Percentiles rank a stretch among this genome's conserved stretches.
These are phyloP conservation scores for Globisporangium lucens DNA, from an alignment of 352 stramenopile genomes.

Conservation along the genomic window DNA sequence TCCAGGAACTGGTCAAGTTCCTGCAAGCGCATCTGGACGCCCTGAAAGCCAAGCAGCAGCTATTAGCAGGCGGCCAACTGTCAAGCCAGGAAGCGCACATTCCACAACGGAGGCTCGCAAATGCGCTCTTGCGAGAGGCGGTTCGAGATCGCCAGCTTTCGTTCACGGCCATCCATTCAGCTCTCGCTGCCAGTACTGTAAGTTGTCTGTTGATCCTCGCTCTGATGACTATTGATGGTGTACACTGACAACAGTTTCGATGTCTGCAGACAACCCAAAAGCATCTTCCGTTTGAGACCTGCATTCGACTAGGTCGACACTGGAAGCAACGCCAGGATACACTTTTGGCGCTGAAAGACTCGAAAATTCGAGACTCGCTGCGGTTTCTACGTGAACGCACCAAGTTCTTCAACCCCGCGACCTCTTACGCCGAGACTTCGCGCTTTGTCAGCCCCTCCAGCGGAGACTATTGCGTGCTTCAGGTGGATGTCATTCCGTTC, in stretches of 20 bases:
- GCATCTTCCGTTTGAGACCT: background rate
- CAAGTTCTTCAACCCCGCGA: conserved; percentile 28
- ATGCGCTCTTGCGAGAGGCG: background rate
- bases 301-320: conserved; percentile 25
- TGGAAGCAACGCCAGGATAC: conserved; percentile 21
- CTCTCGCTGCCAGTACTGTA: background rate
- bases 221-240: background rate
- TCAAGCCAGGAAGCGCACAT: background rate
- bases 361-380: conserved; percentile 31
- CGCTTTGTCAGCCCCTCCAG: background rate
- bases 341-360: conserved; percentile 29
- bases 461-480: background rate
- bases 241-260: background rate
- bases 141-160: background rate
- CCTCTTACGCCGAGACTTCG: conserved; percentile 15
- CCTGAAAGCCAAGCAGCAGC: background rate
- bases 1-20: background rate
- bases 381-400: conserved; percentile 34
- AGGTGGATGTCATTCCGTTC: background rate
- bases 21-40: background rate
- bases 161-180: background rate
- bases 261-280: background rate
- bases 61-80: background rate
- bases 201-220: background rate
- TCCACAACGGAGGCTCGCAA: background rate